A percentile compares a stretch with the other conserved stretches of the same genome.
Conservation (phyloP, 352 stramenopile species). For the Phytophthora nicotianae region DNA sequence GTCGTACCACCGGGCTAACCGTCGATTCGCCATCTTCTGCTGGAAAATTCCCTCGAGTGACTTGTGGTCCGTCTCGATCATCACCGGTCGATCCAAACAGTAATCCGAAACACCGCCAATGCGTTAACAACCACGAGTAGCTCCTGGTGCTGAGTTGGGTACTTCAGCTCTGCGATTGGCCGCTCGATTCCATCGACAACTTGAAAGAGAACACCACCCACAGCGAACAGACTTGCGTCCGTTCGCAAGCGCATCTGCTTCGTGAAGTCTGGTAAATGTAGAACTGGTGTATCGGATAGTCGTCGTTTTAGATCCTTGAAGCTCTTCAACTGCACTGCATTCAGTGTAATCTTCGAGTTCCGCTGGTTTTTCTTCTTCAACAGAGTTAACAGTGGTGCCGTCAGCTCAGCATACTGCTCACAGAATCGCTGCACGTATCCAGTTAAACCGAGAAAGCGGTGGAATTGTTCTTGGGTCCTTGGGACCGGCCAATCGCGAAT, state of each 20-base stretch:
- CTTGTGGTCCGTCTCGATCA: slow-evolving; percentile 13
- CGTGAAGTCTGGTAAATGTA: slow-evolving; percentile 12
- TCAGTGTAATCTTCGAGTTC: slow-evolving; percentile 19
- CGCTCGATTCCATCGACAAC: slow-evolving; percentile 11
- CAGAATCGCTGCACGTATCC: slow-evolving; percentile 32
- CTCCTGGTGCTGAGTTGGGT: not conserved
- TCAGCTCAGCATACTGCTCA: slow-evolving; percentile 21
- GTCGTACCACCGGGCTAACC: slow-evolving; percentile 19
- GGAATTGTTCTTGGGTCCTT: slow-evolving; percentile 16
- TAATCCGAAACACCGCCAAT: slow-evolving; percentile 17
- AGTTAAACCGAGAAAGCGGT: slow-evolving; percentile 21
- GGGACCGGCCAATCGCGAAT: slow-evolving; percentile 28
- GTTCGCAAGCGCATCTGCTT: slow-evolving; percentile 17
- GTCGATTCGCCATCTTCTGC: slow-evolving; percentile 25
- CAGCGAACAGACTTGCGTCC: slow-evolving; percentile 12
- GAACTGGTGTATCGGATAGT: slow-evolving; percentile 6
- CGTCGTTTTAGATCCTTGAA: slow-evolving; percentile 14
- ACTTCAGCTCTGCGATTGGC: slow-evolving; percentile 4
- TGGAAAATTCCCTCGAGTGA: slow-evolving; percentile 19
- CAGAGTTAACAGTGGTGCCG: slow-evolving; percentile 10
- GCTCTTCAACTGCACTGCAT: slow-evolving; percentile 3
- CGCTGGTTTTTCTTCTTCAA: slow-evolving; percentile 17
- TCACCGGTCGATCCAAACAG: slow-evolving; percentile 7
- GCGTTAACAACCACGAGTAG: slow-evolving; percentile 21
- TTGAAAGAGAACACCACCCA: slow-evolving; percentile 17